A percentile compares a stretch with the other conserved stretches of the same genome.
phyloP scores from a whole-genome alignment of 768 basidiomycete genomes.

The Phallus indusiatus region DNA sequence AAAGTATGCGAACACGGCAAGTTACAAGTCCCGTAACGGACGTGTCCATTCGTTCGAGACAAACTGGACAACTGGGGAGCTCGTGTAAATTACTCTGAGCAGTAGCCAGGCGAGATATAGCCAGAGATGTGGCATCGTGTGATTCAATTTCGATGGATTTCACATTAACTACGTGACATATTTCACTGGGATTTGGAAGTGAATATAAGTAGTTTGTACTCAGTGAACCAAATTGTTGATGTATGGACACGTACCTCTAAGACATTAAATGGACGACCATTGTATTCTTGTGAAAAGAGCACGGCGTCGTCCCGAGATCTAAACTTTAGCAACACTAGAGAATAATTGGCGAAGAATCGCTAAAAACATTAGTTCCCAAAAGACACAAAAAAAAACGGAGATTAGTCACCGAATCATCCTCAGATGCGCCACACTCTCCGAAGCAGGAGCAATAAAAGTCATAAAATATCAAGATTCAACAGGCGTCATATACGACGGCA shows the following conservation, averaged over 20 bases:
- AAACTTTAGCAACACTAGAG: conserved; percentile 84
- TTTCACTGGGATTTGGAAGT: conserved; percentile 39
- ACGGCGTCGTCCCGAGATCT: no score
- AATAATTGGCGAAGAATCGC: conserved; percentile 84
- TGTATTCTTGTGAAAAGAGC: no score
- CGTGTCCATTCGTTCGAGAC: conserved; percentile 92
- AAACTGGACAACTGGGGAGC: conserved; percentile 94
- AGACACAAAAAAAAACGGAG: not conserved
- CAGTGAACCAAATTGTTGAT: no score
- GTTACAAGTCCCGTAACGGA: no score
- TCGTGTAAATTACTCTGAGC: conserved; percentile 55
- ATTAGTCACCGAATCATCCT: conserved; percentile 72
- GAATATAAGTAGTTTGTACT: conserved; percentile 2
- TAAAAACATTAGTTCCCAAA: no score
- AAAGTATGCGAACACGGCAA: no score
- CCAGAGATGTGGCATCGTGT: conserved; percentile 47
- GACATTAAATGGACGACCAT: conserved; percentile 85
- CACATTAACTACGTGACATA: no score
- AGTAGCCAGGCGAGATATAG: conserved; percentile 47
- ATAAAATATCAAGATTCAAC: conserved; percentile 89
- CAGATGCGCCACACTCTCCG: conserved; percentile 78
- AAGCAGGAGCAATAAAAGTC: no score
- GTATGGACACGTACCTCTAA: conserved; percentile 50
- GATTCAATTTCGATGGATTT: conserved; percentile 63
- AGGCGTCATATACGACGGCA: conserved; percentile 92